Evolutionary conservation across 2,329 filamentous ascomycete genomes (phyloP).

Genomic region (Tolypocladium inflatum): DNA sequence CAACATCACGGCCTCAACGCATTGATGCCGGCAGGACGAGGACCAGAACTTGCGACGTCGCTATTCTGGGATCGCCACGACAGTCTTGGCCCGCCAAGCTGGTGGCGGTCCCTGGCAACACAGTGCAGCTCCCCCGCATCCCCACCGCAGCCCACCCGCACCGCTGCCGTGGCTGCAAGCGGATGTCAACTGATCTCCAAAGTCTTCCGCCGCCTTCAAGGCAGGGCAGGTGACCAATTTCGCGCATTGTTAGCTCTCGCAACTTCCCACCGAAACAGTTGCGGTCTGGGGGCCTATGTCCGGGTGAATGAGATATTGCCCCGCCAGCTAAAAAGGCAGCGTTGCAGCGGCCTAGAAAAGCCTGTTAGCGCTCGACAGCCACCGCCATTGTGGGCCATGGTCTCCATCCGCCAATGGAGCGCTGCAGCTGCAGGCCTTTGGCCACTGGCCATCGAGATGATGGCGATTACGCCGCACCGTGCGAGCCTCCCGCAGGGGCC

Average conservation of each 20-base stretch:
- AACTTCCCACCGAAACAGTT: not conserved
- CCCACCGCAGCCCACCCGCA: not conserved
- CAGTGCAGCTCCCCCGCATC: slow-evolving; percentile 4
- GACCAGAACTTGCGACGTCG: not conserved
- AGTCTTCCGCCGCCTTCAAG: not conserved
- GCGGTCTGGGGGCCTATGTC: not conserved
- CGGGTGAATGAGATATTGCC: not conserved
- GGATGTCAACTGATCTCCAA: slow-evolving; percentile 2
- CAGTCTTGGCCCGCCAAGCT: not conserved
- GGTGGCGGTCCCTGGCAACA: not conserved
- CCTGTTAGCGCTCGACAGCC: not conserved
- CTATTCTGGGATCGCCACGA: not conserved
- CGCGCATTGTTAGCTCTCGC: not conserved
- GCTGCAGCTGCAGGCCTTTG: not conserved
- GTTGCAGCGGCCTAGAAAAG: not conserved
- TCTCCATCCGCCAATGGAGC: not conserved
- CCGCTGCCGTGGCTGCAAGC: slow-evolving; percentile 4
- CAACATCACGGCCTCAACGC: not conserved
- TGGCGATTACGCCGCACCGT: slow-evolving; percentile 7
- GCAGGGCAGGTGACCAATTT: slow-evolving; percentile 6
- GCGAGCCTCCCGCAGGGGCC: not conserved
- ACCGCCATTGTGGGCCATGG: slow-evolving; percentile 2
- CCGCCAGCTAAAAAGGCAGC: not conserved
- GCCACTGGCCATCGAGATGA: not conserved
- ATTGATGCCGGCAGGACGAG: not conserved